A percentile compares a stretch with the other conserved stretches of the same genome.
These are phyloP conservation scores for Aspergillus sp. DNA, from an alignment of 2,329 filamentous ascomycete genomes.

Conservation along the genomic window DNA sequence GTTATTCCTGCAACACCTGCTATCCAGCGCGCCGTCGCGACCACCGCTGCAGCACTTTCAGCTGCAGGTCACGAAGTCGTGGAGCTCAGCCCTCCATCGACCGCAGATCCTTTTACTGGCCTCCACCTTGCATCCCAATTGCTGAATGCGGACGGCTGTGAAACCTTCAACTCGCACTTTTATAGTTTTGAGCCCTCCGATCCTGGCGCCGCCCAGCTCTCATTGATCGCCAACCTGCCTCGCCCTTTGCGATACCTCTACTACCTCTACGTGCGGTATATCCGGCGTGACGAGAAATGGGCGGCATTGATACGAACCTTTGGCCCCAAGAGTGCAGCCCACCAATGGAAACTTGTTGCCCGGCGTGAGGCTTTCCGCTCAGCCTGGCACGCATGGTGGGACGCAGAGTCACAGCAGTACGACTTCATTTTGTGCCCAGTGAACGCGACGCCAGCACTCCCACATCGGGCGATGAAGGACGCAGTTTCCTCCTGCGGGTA, in stretches of 20 bases:
- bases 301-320: slow-evolving; percentile 73
- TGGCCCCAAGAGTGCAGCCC: slow-evolving; percentile 69
- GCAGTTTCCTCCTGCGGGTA: slow-evolving; percentile 87
- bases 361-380: slow-evolving; percentile 75
- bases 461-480: slow-evolving; percentile 81
- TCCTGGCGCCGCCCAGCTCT: slow-evolving; percentile 71
- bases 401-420: slow-evolving; percentile 63
- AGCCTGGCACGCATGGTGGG: slow-evolving; percentile 85
- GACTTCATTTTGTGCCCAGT: slow-evolving; percentile 82
- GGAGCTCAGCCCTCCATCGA: slow-evolving; percentile 64
- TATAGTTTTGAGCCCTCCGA: slow-evolving; percentile 78
- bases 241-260: slow-evolving; percentile 78
- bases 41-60: slow-evolving; percentile 67
- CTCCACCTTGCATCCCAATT: slow-evolving; percentile 76
- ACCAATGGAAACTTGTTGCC: slow-evolving; percentile 80
- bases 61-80: slow-evolving; percentile 73
- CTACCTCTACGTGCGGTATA: slow-evolving; percentile 84
- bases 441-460: slow-evolving; percentile 86
- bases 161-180: slow-evolving; percentile 75
- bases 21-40: slow-evolving; percentile 72
- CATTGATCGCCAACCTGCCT: slow-evolving; percentile 70
- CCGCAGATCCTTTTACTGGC: slow-evolving; percentile 74
- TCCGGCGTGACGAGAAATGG: slow-evolving; percentile 74
- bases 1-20: slow-evolving; percentile 87
- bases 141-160: slow-evolving; percentile 80